Base-by-base conservation (phyloP, 129 eudicot genomes). In the Mikania micrantha region DNA sequence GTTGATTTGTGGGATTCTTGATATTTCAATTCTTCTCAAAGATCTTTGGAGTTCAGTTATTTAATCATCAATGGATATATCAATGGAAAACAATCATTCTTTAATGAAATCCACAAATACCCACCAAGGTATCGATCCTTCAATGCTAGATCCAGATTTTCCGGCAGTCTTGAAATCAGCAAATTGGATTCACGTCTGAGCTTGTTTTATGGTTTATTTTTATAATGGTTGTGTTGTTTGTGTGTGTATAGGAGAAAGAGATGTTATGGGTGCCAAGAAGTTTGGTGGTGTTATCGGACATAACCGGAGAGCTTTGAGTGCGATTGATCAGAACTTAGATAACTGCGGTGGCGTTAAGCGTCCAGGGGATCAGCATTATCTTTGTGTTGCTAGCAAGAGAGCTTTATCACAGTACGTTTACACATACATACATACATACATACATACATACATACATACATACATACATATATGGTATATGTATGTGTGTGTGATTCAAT, bases 381-480 rank as follows among this genome's bases (percentile, higher is more conserved):
- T 75, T 79, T 76, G 88, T 83, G 75, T 79, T 65, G 87, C 73
- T 64, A 79, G 80, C 81, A 89, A 90, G 76, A 84, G 88, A 84
- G 77, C 77, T 68, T 80, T 57, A 38, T 73, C 90, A 65, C 83
- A 82, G 95, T 86, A 85, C 39, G 66, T 42, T 74, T 44, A 38
- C 11, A n/a, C n/a, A n/a, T n/a, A n/a, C n/a, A n/a, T n/a, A n/a
- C n/a, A n/a, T n/a, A n/a, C n/a, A n/a, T n/a, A n/a, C n/a, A n/a
- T n/a, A n/a, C n/a, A n/a, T n/a, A n/a, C n/a, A n/a, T n/a, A n/a
- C n/a, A n/a, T n/a, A n/a, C n/a, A n/a, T n/a, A n/a, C n/a, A n/a
- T n/a, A n/a, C n/a, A n/a, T n/a, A n/a, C n/a, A n/a, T n/a, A n/a
- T n/a, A n/a, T n/a, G n/a, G n/a, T 28, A 28, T 28, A 4, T 28